Evolutionary conservation across 139 green algal species (phyloP).

Genomic region (Dunaliella sp.): DNA sequence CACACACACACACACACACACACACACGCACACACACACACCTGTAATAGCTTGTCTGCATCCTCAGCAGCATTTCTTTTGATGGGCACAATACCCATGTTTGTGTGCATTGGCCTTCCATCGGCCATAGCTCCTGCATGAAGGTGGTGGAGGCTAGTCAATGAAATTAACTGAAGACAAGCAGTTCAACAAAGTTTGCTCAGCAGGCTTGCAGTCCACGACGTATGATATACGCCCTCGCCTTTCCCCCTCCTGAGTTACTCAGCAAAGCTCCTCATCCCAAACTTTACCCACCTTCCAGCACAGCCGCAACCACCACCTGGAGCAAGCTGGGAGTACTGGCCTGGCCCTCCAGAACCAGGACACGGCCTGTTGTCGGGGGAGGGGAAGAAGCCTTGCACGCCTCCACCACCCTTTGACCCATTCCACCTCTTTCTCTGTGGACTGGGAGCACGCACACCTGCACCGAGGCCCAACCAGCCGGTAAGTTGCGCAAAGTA

Average conservation of each 20-base stretch:
- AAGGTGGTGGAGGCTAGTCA: no score
- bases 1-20: neutral
- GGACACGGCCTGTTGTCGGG: neutral
- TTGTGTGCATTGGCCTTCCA: neutral
- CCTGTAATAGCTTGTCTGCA: no score
- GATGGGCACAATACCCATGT: neutral
- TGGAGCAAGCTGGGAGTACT: neutral
- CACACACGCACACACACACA: neutral
- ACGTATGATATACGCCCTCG: no score
- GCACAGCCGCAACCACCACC: neutral
- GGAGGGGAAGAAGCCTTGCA: neutral
- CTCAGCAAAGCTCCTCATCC: neutral
- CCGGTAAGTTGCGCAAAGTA: no score
- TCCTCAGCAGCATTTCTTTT: no score
- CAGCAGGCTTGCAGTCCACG: no score
- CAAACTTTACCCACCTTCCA: neutral
- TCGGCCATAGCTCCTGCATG: neutral
- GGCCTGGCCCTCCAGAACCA: neutral
- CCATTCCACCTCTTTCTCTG: neutral
- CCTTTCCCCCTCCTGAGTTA: no score
- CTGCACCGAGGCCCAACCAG: no score
- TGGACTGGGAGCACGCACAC: neutral
- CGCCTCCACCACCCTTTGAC: neutral
- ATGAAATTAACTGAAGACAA: no score
- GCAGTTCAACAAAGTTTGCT: no score